Evolutionary conservation across 345 rosid genomes (phyloP).

Genomic region (Hevea brasiliensis): DNA sequence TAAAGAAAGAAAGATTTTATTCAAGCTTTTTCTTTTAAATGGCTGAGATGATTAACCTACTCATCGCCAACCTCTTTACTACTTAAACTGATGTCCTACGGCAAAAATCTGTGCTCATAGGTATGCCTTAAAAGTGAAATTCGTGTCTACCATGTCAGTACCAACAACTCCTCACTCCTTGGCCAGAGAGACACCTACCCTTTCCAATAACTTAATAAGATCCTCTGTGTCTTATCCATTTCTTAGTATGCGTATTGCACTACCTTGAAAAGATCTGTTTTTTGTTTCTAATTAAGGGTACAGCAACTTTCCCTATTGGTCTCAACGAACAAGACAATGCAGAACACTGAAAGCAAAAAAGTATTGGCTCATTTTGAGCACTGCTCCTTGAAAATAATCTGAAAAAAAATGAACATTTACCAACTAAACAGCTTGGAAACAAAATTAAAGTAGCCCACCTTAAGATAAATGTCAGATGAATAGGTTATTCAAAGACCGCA

Average conservation of each 20-base stretch:
- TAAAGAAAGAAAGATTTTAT: neutral
- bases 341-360: neutral
- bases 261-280: neutral
- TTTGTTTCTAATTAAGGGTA: neutral
- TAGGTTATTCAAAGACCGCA: no score
- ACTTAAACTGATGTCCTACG: no score
- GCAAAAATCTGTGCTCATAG: no score
- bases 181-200: neutral
- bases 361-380: neutral
- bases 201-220: neutral
- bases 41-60: neutral
- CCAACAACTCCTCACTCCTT: no score
- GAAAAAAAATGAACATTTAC: neutral
- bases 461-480: neutral
- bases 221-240: neutral
- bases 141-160: neutral
- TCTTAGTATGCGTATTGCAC: neutral
- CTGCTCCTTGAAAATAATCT: neutral
- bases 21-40: no score
- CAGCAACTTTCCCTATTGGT: neutral
- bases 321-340: neutral
- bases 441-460: neutral
- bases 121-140: neutral
- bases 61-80: no score
- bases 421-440: neutral